Base-by-base conservation (phyloP, 176 grass and related monocot species). In the Poa pratensis region DNA sequence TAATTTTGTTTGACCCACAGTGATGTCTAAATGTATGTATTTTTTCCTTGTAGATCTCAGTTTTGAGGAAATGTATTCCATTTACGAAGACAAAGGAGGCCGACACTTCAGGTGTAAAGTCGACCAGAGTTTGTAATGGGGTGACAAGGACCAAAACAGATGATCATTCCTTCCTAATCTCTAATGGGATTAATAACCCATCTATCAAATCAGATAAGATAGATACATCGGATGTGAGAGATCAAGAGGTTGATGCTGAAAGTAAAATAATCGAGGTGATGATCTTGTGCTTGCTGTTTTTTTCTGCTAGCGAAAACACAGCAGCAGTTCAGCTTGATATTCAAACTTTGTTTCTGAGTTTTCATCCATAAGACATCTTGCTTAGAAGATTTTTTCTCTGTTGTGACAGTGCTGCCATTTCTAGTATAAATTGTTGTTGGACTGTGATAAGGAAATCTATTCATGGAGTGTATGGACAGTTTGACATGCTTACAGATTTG, bases 231-330 rank as follows among this genome's bases (percentile, higher is more conserved):
- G 66, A 67, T 83, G 34, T 46, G 16, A 83, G 5, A 6, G 0
- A 24, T 73, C 79, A 78, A n/a, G 79, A 66, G 54, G 73, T 78
- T 58, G 84, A 82, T 59, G 13, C 13, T 80, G 80, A 90, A 75
- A 80, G 69, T 45, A 80, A 45, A 10, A 11, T 45, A 45, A 45
- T 45, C 43, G 51, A 87, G 84, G 91, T 92, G 53, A 84, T 57
- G 11, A 57, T 46, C 22, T 30, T 68, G 26, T 82, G 17, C 7
- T 81, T 76, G 53, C 15, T 71, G 42, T 19, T 75, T 66, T 75
- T 23, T 32, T 58, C 35, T 27, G 26, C 28, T 17, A 19, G 14
- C 50, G 26, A 16, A 32, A 32, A 75, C 8, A n/a, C 74, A 59
- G 22, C 16, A 77, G 42, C 62, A 35, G 62, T 52, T 77, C 78